Evolutionary conservation across 345 rosid species (phyloP).

Genomic region (Eucalyptus viminalis): DNA sequence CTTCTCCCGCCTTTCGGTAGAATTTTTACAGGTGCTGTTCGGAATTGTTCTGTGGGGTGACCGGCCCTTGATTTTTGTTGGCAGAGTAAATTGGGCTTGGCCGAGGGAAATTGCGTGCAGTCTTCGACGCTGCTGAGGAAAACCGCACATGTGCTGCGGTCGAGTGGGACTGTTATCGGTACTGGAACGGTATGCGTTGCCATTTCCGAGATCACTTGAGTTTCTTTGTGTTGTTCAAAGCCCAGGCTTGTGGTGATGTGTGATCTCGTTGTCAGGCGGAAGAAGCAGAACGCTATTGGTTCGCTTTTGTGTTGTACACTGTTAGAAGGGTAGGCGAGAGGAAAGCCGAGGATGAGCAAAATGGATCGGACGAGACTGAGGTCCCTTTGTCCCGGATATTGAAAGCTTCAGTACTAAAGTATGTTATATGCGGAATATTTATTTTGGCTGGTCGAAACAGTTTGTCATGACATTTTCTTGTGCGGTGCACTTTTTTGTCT

Average conservation of each 20-base stretch:
- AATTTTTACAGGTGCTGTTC: background rate
- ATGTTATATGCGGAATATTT: conserved; percentile 2
- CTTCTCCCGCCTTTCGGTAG: background rate
- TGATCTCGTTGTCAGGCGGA: conserved; percentile 33
- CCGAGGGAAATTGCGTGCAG: conserved; percentile 27
- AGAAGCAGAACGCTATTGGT: conserved; percentile 86
- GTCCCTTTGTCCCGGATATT: conserved; percentile 64
- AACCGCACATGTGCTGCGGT: conserved; percentile 49
- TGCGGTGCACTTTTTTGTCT: background rate
- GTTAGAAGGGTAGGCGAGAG: conserved; percentile 47
- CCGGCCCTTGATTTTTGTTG: background rate
- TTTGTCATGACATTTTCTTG: background rate
- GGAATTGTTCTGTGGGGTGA: background rate
- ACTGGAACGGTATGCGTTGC: background rate
- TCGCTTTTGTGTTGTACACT: conserved; percentile 61
- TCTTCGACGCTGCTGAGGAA: conserved; percentile 53
- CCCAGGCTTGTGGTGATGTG: background rate
- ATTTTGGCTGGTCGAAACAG: background rate
- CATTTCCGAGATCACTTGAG: background rate
- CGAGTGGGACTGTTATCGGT: conserved; percentile 4
- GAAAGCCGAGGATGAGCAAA: conserved; percentile 11
- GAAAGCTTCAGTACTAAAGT: conserved; percentile 68
- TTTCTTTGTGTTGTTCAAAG: background rate
- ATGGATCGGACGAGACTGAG: conserved; percentile 22
- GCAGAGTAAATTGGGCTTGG: conserved; percentile 52